Conservation (phyloP, 2,329 filamentous ascomycete species). For the Pseudogymnoascus sp. region DNA sequence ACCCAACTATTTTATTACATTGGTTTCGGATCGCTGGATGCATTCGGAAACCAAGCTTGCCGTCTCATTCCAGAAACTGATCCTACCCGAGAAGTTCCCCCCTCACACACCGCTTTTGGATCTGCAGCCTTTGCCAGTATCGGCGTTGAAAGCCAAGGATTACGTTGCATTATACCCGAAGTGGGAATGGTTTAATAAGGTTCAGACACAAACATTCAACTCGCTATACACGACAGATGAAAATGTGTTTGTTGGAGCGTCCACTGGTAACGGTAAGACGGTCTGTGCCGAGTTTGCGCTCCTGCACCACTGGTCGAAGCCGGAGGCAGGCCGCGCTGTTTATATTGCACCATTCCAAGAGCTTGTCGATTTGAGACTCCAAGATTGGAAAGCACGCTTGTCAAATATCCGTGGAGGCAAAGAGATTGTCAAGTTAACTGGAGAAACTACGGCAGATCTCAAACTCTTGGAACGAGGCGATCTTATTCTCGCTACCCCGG, state of each 20-base stretch:
- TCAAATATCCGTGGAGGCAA: conserved; percentile 69
- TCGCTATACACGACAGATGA: conserved; percentile 85
- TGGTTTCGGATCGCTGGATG: conserved; percentile 97
- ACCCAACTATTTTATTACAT: conserved; percentile 95
- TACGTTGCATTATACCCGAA: conserved; percentile 73
- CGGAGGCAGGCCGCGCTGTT: conserved; percentile 67
- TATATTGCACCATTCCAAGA: conserved; percentile 95
- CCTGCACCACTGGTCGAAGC: conserved; percentile 74
- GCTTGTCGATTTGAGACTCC: conserved; percentile 70
- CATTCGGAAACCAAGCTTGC: conserved; percentile 89
- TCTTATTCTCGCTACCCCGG: conserved; percentile 82
- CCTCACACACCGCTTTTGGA: conserved; percentile 88
- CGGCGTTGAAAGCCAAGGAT: conserved; percentile 78
- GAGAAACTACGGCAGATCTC: conserved; percentile 84
- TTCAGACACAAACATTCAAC: conserved; percentile 96
- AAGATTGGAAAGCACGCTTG: conserved; percentile 80
- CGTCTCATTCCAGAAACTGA: conserved; percentile 89
- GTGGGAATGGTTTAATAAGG: conserved; percentile 89
- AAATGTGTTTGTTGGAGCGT: conserved; percentile 87
- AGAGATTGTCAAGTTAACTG: conserved; percentile 83
- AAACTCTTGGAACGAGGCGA: conserved; percentile 82
- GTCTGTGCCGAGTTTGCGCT: conserved; percentile 93
- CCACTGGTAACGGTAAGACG: conserved; percentile 92
- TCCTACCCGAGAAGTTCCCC: conserved; percentile 90
- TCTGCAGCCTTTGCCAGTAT: conserved; percentile 81